These are phyloP conservation scores for Bauhinia variegata DNA, from an alignment of 306 rosid genomes.

Conservation along the genomic window DNA sequence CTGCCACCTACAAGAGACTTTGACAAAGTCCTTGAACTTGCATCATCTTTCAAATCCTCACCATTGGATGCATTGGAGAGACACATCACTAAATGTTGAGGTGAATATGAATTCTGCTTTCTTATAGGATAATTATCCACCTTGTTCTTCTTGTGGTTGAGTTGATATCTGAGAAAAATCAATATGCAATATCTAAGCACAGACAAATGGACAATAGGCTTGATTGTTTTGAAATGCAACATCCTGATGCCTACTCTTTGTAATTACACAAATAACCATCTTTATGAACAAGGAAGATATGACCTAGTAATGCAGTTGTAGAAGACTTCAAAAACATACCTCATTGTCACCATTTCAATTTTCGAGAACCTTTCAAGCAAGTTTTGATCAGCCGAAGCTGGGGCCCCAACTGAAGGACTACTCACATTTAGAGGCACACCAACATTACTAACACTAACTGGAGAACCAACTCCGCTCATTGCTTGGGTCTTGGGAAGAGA, in stretches of 20 bases:
- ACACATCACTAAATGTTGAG: slow-evolving; percentile 37
- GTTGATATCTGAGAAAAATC: slow-evolving; percentile 69
- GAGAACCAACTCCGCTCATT: slow-evolving; percentile 84
- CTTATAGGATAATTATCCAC: slow-evolving; percentile 46
- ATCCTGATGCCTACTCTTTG: slow-evolving; percentile 6
- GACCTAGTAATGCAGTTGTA: slow-evolving; percentile 22
- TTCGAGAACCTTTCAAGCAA: slow-evolving; percentile 77
- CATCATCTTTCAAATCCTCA: slow-evolving; percentile 76
- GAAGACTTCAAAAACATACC: slow-evolving; percentile 55
- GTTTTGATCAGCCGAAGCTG: slow-evolving; percentile 57
- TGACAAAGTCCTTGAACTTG: slow-evolving; percentile 54
- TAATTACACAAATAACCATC: slow-evolving; percentile 16
- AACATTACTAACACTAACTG: slow-evolving; percentile 82
- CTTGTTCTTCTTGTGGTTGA: slow-evolving; percentile 68
- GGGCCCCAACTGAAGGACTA: slow-evolving; percentile 84
- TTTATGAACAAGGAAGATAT: background rate
- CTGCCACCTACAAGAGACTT: slow-evolving; percentile 85
- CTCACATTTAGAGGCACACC: slow-evolving; percentile 66
- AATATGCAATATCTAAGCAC: slow-evolving; percentile 30
- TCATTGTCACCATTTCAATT: slow-evolving; percentile 69
- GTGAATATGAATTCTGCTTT: slow-evolving; percentile 56
- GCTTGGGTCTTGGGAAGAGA: slow-evolving; percentile 82
- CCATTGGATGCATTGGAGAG: slow-evolving; percentile 52
- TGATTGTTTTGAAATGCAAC: slow-evolving; percentile 16
- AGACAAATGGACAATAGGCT: slow-evolving; percentile 8